Evolutionary conservation across 2,329 filamentous ascomycete species (phyloP).

Genomic region (Torrubiella hemipterigena): DNA sequence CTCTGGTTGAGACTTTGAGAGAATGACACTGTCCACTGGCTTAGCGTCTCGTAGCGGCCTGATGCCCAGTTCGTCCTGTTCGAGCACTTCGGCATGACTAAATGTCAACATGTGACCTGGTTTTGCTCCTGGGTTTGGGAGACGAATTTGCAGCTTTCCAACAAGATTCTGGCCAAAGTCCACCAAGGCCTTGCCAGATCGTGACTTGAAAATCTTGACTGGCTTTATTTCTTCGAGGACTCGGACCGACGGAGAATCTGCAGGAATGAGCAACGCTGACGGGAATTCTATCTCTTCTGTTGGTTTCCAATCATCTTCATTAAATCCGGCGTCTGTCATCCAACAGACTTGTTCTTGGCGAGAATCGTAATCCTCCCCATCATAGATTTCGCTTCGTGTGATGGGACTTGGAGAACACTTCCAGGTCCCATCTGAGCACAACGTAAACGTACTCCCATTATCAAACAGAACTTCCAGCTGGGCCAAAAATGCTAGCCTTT

Average conservation of each 20-base stretch:
- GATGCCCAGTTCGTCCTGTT: too few relatives aligned
- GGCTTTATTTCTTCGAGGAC: constrained; percentile 19
- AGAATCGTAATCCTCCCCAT: constrained; percentile 39
- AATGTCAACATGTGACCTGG: too few relatives aligned
- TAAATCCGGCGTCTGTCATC: constrained; percentile 13
- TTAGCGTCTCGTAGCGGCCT: too few relatives aligned
- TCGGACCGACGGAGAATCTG: constrained; percentile 31
- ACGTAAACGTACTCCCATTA: constrained; percentile 14
- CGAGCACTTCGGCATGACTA: too few relatives aligned
- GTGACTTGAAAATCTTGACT: constrained; percentile 16
- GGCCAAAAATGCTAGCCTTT: constrained; percentile 24
- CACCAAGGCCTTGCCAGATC: constrained; percentile 31
- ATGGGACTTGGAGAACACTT: constrained; percentile 19
- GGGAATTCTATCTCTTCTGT: constrained; percentile 18
- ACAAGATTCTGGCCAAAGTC: constrained; percentile 49
- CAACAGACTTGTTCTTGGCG: constrained; percentile 14
- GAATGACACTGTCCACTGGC: not conserved
- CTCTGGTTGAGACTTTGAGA: not conserved
- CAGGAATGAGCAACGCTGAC: constrained; percentile 21
- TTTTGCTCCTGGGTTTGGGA: constrained; percentile 23
- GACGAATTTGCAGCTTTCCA: constrained; percentile 29
- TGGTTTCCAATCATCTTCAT: constrained; percentile 14
- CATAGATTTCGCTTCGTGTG: constrained; percentile 30
- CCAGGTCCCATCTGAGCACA: constrained; percentile 27
- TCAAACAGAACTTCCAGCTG: constrained; percentile 22